Base-by-base conservation (phyloP, 1,284 basidiomycete genomes). In the Rhodotorula sp. region DNA sequence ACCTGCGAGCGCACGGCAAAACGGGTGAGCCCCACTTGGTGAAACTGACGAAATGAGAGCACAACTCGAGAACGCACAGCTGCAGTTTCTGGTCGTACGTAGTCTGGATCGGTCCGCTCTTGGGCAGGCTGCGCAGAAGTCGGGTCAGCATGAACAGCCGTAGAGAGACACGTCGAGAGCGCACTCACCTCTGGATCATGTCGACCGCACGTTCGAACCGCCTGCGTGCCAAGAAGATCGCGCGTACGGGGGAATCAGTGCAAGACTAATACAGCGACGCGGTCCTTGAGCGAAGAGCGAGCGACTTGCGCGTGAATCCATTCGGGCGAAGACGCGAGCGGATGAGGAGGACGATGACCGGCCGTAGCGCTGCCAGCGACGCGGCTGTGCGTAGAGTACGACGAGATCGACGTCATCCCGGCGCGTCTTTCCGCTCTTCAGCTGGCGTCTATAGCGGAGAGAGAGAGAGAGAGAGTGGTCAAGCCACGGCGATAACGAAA, bases 1-100 rank as follows among this genome's bases (percentile, higher is more conserved):
- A 18, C 2, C 38, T 43, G 38, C 10, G 38, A 2, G 38, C 23
- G 49, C 18, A 34, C n/a, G 54, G 10, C 15, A 12, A 31, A 28
- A n/a, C 48, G 60, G 49, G 50, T 16, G 31, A 19, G 10, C 19
- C 10, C 21, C 38, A 43, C 38, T 43, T 43, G 56, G 16, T 8
- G 34, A 57, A 58, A 5, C 10, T 10, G 61, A 23, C 19, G 28
- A 31, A 14, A 18, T 1, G 7, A 47, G 10, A 43, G 19, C 10
- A 38, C n/a, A 15, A 10, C n/a, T 14, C n/a, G 23, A 12, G 45
- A 7, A 34, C 73, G 55, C 62, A 93, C 86, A 98, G 92, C 21
- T 89, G 88, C 15, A 98, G 84, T 81, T 98, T 98, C 81, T 97
- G 95, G 78, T 97, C 95, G 81, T 97, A 98, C 66, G 88, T 92